Conservation (phyloP, 2,329 filamentous ascomycete genomes). For the Pseudodiploospora longispora region DNA sequence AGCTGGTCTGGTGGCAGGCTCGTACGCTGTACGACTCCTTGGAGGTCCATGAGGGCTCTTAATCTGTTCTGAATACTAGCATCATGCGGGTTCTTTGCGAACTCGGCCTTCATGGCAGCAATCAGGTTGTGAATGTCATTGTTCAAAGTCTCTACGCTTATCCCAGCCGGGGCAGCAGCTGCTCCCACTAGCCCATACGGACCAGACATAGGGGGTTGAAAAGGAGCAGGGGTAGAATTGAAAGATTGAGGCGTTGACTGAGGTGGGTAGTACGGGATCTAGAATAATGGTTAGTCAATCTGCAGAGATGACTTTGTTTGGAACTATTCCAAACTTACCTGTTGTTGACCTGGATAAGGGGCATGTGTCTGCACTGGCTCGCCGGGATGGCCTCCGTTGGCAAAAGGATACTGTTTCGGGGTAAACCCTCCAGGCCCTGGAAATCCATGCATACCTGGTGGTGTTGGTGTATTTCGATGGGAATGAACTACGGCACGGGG, state of each 20-base stretch:
- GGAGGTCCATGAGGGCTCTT: constrained; percentile 77
- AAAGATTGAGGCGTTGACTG: constrained; percentile 31
- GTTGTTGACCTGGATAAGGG: constrained; percentile 18
- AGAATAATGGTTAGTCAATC: neutral
- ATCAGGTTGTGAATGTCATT: constrained; percentile 77
- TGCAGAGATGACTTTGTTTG: neutral
- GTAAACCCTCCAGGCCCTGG: constrained; percentile 16
- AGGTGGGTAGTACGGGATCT: constrained; percentile 24
- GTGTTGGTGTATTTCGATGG: constrained; percentile 67
- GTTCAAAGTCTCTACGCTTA: constrained; percentile 67
- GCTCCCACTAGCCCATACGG: constrained; percentile 23
- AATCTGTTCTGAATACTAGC: constrained; percentile 67
- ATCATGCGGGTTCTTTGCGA: constrained; percentile 70
- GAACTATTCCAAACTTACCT: constrained; percentile 14
- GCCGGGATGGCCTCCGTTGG: constrained; percentile 22
- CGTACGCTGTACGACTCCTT: constrained; percentile 64
- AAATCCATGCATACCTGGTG: constrained; percentile 42
- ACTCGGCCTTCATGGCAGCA: constrained; percentile 61
- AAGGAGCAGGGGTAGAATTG: constrained; percentile 27
- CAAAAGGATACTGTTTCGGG: constrained; percentile 19
- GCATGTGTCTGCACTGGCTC: constrained; percentile 8
- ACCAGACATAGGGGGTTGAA: constrained; percentile 33
- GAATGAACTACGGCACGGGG: constrained; percentile 47
- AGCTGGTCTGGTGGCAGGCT: constrained; percentile 74
- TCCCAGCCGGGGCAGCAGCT: constrained; percentile 34